Percentiles rank a stretch among this genome's conserved stretches.
Conservation (phyloP, 139 green algal species). For the Eudorina sp. region DNA sequence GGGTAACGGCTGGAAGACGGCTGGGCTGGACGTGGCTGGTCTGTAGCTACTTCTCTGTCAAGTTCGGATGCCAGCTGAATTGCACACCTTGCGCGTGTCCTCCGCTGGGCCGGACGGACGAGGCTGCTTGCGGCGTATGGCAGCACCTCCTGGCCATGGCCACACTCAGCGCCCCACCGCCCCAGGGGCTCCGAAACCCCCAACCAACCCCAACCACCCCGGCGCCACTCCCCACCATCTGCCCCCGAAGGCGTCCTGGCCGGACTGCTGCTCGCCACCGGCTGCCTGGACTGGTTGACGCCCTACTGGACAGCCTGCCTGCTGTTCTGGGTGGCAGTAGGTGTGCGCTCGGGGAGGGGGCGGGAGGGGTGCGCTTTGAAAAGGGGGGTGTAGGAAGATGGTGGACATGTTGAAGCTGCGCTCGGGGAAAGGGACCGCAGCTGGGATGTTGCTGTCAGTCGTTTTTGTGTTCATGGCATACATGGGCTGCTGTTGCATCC, state of each 20-base stretch:
- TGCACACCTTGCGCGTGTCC: neutral
- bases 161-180: neutral
- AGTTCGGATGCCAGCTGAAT: neutral
- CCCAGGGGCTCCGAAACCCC: neutral
- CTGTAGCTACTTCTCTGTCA: too few species aligned
- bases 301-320: conserved; percentile 56
- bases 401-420: too few species aligned
- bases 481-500: too few species aligned
- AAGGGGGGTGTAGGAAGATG: too few species aligned
- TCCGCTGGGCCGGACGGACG: too few species aligned
- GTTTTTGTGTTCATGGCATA: too few species aligned
- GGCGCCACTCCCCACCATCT: too few species aligned
- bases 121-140: neutral
- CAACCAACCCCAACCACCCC: too few species aligned
- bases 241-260: conserved; percentile 68
- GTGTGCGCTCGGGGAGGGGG: neutral
- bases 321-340: conserved; percentile 36
- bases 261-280: conserved; percentile 69
- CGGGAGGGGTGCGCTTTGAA: neutral
- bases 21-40: neutral
- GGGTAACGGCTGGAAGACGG: neutral
- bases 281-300: conserved; percentile 60
- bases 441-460: too few species aligned
- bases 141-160: neutral
- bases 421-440: too few species aligned